These are phyloP conservation scores for Trichophyton benhamiae DNA, from an alignment of 2,329 filamentous ascomycete species.

Conservation along the genomic window DNA sequence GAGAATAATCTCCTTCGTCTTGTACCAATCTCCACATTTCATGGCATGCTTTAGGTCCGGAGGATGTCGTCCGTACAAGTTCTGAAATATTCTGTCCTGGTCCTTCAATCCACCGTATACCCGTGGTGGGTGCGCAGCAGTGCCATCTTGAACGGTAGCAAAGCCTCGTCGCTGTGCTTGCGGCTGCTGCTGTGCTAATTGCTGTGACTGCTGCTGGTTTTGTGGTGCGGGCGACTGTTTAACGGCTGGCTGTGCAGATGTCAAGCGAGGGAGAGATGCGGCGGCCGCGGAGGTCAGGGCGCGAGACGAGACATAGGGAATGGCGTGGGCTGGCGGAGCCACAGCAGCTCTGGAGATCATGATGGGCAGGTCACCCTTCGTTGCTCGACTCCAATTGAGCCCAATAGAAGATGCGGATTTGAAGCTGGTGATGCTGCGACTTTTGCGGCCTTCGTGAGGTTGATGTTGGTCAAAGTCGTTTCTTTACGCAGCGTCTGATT, in stretches of 20 bases:
- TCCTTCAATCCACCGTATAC: slow-evolving; percentile 81
- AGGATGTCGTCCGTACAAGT: slow-evolving; percentile 87
- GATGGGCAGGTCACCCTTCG: slow-evolving; percentile 16
- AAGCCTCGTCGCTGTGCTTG: slow-evolving; percentile 52
- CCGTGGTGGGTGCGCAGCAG: slow-evolving; percentile 49
- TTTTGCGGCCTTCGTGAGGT: background rate
- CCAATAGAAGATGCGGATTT: background rate
- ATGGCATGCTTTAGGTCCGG: slow-evolving; percentile 84
- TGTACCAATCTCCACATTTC: slow-evolving; percentile 99
- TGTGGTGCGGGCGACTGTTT: slow-evolving; percentile 15
- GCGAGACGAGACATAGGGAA: slow-evolving; percentile 31
- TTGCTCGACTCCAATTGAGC: slow-evolving; percentile 2
- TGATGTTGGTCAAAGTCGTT: background rate
- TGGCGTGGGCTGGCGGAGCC: slow-evolving; percentile 32
- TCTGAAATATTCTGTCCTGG: slow-evolving; percentile 98
- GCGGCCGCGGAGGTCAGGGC: slow-evolving; percentile 25
- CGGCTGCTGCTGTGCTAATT: slow-evolving; percentile 15
- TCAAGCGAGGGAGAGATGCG: slow-evolving; percentile 22
- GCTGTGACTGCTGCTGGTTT: slow-evolving; percentile 19
- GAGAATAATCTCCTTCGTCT: slow-evolving; percentile 93
- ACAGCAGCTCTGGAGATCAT: slow-evolving; percentile 35
- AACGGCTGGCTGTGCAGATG: slow-evolving; percentile 10
- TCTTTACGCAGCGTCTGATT: background rate
- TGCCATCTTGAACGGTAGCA: slow-evolving; percentile 62
- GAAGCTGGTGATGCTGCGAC: background rate